These are phyloP conservation scores for Rhizomucor pusillus DNA, from an alignment of 371 early-diverging fungal genomes.

Conservation along the genomic window DNA sequence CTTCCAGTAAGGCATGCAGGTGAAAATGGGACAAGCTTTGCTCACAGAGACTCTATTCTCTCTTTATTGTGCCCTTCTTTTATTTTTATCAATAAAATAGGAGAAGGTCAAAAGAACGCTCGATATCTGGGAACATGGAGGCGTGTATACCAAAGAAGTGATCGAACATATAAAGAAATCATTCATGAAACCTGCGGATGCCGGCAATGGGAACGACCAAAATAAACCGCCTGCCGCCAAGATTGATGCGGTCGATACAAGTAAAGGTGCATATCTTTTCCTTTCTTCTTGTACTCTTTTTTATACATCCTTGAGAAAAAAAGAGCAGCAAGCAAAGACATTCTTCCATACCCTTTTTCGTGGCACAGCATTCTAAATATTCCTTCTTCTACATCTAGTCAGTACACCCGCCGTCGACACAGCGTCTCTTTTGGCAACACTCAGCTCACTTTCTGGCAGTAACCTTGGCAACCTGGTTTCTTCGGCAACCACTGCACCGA, in stretches of 20 bases:
- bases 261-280: slow-evolving; percentile 16
- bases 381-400: background rate
- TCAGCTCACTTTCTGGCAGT: slow-evolving; percentile 29
- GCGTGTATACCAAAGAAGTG: slow-evolving; percentile 40
- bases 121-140: slow-evolving; percentile 52
- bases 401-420: slow-evolving; percentile 27
- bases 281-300: slow-evolving; percentile 1
- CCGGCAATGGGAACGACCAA: slow-evolving; percentile 16
- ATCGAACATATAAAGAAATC: slow-evolving; percentile 35
- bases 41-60: no score
- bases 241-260: slow-evolving; percentile 13
- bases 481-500: slow-evolving; percentile 13
- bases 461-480: slow-evolving; percentile 21
- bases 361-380: background rate
- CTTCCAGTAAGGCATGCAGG: no score
- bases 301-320: slow-evolving; percentile 1
- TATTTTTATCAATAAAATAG: slow-evolving; percentile 34
- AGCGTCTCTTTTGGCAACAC: slow-evolving; percentile 26
- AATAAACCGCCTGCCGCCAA: slow-evolving; percentile 17
- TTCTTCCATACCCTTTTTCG: background rate
- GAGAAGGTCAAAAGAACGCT: slow-evolving; percentile 52
- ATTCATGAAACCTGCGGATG: slow-evolving; percentile 23
- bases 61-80: background rate
- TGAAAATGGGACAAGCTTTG: background rate
- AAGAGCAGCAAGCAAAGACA: background rate